These are phyloP conservation scores for Dactylellina drechsleri DNA, from an alignment of 2,329 filamentous ascomycete species.

Conservation along the genomic window DNA sequence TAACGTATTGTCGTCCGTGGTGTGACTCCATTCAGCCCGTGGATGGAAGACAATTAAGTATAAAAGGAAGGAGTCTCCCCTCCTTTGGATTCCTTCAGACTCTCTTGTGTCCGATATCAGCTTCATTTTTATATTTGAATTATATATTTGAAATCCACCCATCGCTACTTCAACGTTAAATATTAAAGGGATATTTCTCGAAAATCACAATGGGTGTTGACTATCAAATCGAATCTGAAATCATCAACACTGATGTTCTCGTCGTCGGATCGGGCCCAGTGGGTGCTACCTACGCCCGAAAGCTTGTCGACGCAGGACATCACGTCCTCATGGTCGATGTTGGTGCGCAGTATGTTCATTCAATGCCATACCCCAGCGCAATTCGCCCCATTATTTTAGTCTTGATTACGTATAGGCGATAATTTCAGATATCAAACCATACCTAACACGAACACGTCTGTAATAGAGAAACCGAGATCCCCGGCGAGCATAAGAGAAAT, in stretches of 20 bases:
- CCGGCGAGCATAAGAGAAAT: constrained; percentile 58
- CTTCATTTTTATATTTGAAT: too few species aligned
- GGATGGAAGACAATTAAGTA: too few species aligned
- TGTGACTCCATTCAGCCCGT: too few species aligned
- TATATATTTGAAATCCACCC: too few species aligned
- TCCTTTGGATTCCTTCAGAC: too few species aligned
- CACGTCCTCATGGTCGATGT: constrained; percentile 58
- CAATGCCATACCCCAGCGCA: not conserved
- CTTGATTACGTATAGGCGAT: too few species aligned
- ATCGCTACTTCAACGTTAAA: too few species aligned
- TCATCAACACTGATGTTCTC: constrained; percentile 48
- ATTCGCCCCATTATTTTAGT: too few species aligned
- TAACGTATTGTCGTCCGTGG: too few species aligned
- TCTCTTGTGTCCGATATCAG: too few species aligned
- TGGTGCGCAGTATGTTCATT: constrained; percentile 56
- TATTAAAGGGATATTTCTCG: not conserved
- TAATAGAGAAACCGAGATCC: constrained; percentile 49
- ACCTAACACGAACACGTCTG: not conserved
- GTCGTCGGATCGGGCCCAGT: constrained; percentile 58
- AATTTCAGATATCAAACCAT: too few species aligned
- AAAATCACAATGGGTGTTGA: constrained; percentile 38
- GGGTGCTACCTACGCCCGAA: constrained; percentile 57
- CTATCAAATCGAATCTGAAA: constrained; percentile 17
- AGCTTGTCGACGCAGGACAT: constrained; percentile 52
- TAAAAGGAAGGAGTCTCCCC: too few species aligned